A percentile compares a stretch with the other conserved stretches of the same genome.
These are phyloP conservation scores for Pyrenophora graminea DNA, from an alignment of 2,329 filamentous ascomycete species.

Conservation along the genomic window DNA sequence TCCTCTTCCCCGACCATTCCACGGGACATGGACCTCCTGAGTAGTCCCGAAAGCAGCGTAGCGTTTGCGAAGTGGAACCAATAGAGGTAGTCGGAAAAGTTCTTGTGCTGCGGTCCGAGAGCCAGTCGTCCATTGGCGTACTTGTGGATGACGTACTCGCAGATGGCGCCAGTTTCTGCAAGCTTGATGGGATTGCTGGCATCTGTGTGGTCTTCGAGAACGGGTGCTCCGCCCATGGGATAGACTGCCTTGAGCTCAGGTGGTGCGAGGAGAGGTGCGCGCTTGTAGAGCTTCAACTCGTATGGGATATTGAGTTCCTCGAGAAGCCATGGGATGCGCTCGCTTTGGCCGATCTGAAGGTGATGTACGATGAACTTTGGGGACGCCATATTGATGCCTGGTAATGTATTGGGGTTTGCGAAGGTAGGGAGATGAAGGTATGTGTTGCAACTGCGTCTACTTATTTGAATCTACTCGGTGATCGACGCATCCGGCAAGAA, in stretches of 20 bases:
- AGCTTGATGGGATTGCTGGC: constrained; percentile 56
- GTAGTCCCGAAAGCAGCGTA: constrained; percentile 47
- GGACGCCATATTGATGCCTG: constrained; percentile 19
- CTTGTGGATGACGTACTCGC: constrained; percentile 64
- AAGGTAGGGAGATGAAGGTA: background rate
- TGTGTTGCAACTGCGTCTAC: background rate
- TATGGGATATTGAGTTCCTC: constrained; percentile 66
- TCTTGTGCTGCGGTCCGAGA: constrained; percentile 50
- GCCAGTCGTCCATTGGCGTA: constrained; percentile 56
- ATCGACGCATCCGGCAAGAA: constrained; percentile 9
- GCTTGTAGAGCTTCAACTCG: constrained; percentile 52
- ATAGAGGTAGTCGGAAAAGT: constrained; percentile 66
- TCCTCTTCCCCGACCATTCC: constrained; percentile 36
- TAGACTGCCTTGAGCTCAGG: constrained; percentile 34
- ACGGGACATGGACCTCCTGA: constrained; percentile 33
- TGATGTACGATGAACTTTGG: constrained; percentile 44
- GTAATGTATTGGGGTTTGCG: background rate
- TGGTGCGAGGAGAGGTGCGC: constrained; percentile 50
- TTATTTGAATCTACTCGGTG: constrained; percentile 9
- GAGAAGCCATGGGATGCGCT: constrained; percentile 67
- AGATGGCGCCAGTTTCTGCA: constrained; percentile 63
- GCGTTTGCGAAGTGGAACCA: constrained; percentile 64
- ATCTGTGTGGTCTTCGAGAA: constrained; percentile 59
- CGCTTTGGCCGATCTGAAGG: constrained; percentile 60
- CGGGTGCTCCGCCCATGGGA: constrained; percentile 61